Evolutionary conservation across 2,329 filamentous ascomycete species (phyloP), one percentile per base, ranked within the genome.

Genomic region (Fusarium sp.): DNA sequence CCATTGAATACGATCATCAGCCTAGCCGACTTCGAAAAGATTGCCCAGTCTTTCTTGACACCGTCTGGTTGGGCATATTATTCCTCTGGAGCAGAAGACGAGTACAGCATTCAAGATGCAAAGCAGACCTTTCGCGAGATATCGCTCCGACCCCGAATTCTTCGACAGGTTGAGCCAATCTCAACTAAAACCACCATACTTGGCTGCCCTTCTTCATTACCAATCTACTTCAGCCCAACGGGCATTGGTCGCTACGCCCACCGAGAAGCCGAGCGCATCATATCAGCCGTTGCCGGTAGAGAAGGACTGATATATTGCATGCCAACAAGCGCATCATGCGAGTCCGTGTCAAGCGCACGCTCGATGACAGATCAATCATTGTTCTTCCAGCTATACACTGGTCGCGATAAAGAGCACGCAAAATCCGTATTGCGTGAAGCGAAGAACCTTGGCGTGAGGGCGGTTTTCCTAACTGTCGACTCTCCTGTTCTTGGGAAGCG

Each of bases 331-430:
- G 37, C 48, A 11, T 42, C 37, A 14, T 52, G 48, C 37, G 48
- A 42, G 14, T 52, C 48, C 9, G 48, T 52, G 6, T 23, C 17
- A 18, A 42, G 18, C 6, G 18, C 48, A 14, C 27, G 48, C 15
- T 52, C 48, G 15, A 27, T 20, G 11, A 14, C 17, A 13, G 39
- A 25, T 18, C 48, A 52, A 14, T 20, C 48, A 6, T n/a, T 52
- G 11, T 52, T 52, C 29, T 52, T 52, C 29, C 48, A 52, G 11
- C 15, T 52, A 3, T 52, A 52, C 27, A 52, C 48, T 6, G 48
- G 48, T 11, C 48, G 37, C 15, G 37, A 52, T 42, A 52, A 18
- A 42, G 48, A 42, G 14, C 6, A 52, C 35, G 42, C 48, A 2
- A 42, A 52, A 21, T 10, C 48, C 5, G 27, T 52, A 10, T 10